Percentiles rank a stretch among this genome's conserved stretches.
phyloP scores from a whole-genome alignment of 345 rosid species.

The Microthlaspi erraticum region DNA sequence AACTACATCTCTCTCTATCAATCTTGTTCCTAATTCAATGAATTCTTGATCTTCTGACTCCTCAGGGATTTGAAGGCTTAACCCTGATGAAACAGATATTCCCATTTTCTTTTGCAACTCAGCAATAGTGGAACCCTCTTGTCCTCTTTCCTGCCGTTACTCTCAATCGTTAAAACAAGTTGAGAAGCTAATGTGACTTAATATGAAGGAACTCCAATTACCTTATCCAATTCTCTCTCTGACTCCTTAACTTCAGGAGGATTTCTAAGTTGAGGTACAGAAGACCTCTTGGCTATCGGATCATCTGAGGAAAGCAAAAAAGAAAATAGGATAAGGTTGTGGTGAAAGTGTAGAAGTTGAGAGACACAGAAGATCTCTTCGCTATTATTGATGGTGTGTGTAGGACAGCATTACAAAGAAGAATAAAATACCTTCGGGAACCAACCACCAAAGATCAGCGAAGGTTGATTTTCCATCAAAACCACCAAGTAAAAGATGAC shows the following conservation, averaged over 20 bases:
- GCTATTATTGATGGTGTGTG: not conserved
- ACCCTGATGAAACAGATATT: conserved; percentile 54
- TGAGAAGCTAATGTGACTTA: conserved; percentile 20
- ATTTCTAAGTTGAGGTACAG: conserved; percentile 50
- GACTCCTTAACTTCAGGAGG: conserved; percentile 50
- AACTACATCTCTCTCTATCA: conserved; percentile 54
- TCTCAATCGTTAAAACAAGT: conserved; percentile 28
- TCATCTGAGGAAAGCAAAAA: conserved; percentile 57
- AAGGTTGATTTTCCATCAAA: conserved; percentile 92
- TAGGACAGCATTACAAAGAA: conserved; percentile 17
- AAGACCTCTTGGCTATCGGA: conserved; percentile 67
- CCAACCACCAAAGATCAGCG: conserved; percentile 98
- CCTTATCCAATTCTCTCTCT: conserved; percentile 44
- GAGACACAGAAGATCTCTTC: not conserved
- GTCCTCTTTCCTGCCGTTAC: conserved; percentile 60
- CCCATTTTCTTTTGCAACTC: conserved; percentile 72
- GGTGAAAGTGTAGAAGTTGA: not conserved
- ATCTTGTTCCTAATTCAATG: conserved; percentile 64
- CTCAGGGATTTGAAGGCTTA: conserved; percentile 57
- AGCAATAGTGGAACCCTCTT: conserved; percentile 53
- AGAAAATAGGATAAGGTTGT: conserved; percentile 2
- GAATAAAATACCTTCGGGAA: conserved; percentile 73
- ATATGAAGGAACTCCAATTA: conserved; percentile 11
- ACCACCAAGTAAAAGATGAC: conserved; percentile 89
- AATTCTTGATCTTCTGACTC: conserved; percentile 80